Evolutionary conservation across 768 basidiomycete species (phyloP), one percentile per base, ranked within the genome.

Genomic region (Gyrodon lividus): DNA sequence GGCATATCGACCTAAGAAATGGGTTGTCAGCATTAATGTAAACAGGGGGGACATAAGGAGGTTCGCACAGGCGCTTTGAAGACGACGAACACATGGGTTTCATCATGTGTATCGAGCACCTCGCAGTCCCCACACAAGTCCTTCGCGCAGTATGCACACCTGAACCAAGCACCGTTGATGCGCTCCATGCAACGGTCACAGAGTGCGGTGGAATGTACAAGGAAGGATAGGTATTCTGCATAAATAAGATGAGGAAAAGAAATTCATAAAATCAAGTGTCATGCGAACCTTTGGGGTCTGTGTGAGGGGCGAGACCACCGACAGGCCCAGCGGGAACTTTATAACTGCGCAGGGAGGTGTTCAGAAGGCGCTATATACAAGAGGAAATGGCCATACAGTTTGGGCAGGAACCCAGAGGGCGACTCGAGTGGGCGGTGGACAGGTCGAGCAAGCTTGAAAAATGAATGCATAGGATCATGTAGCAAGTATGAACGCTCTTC

Each of bases 81-180:
- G 7, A 89, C 88, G 30, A 95, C 74, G 68, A 94, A 98, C 38
- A 92, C 70, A 63, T 96, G 94, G 1, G 81, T 83, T 52, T 81
- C 76, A 59, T 94, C 81, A 62, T 97, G 94, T 40, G 87, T 86
- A 61, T 92, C 92, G 23, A 88, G 71, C 41, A 72, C 76, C 67
- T 94, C 89, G 60, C 94, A 96, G 26, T 78, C 78, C 37, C 83
- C 83, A 70, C 95, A 97, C n/a, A 96, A 72, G 65, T 98, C 95
- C 58, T 81, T 84, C 6, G 78, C 77, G 62, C 94, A 97, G 63
- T 92, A 91, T 4, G 83, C 92, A 62, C 95, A 98, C 58, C 88
- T 81, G 70, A 86, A 89, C 95, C 95, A 98, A 58, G 83, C 81
- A 14, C 95, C 95, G n/a, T 75, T 71, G 48, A 97, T 95, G 44